Conservation (phyloP, 2,329 filamentous ascomycete species). For the Elsinoe perseae region DNA sequence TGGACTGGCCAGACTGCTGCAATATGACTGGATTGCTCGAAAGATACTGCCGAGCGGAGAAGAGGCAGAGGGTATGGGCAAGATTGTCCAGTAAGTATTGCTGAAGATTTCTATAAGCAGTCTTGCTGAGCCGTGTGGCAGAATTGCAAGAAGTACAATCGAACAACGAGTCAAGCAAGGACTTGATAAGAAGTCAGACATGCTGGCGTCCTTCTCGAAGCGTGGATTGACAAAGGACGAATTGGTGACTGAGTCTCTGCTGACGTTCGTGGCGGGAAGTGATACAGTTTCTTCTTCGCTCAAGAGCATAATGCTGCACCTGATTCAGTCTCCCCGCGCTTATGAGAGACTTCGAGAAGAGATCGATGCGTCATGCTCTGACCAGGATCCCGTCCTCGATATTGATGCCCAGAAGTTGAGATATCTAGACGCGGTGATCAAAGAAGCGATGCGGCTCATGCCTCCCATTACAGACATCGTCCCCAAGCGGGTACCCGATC, state of each 20-base stretch:
- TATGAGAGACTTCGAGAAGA: conserved; percentile 21
- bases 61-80: neutral
- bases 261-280: neutral
- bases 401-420: conserved; percentile 40
- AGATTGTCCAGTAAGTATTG: neutral
- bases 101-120: neutral
- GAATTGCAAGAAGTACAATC: neutral
- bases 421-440: conserved; percentile 69
- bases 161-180: neutral
- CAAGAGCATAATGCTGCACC: neutral
- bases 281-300: neutral
- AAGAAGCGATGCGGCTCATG: conserved; percentile 69
- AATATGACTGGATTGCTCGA: neutral
- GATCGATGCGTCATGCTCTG: neutral
- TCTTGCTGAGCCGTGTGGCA: neutral
- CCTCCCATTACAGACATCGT: conserved; percentile 65
- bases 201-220: neutral
- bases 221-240: neutral
- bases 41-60: neutral
- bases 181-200: neutral
- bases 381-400: neutral
- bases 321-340: neutral
- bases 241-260: neutral
- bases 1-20: neutral
- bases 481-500: conserved; percentile 55